These are phyloP conservation scores for Penicillium sp. DNA, from an alignment of 2,329 filamentous ascomycete species.

Conservation along the genomic window DNA sequence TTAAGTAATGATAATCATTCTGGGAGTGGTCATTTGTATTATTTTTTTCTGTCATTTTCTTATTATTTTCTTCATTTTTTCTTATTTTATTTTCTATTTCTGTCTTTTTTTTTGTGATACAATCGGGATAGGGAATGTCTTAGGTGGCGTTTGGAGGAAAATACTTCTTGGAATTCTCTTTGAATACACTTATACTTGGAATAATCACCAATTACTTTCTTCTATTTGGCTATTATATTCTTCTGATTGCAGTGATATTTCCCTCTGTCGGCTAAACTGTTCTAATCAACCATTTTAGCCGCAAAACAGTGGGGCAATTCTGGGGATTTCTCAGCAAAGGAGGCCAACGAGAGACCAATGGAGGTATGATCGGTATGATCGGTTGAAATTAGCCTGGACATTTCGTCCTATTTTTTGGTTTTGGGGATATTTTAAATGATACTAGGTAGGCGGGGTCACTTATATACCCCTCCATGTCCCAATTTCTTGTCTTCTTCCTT, in stretches of 20 bases:
- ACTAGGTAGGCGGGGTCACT: background rate
- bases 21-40: slow-evolving; percentile 13
- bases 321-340: background rate
- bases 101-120: background rate
- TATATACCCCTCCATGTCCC: slow-evolving; percentile 4
- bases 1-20: slow-evolving; percentile 33
- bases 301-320: slow-evolving; percentile 6
- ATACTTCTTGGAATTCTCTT: background rate
- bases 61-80: background rate
- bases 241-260: background rate
- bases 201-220: background rate
- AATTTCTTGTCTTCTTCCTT: background rate
- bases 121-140: background rate
- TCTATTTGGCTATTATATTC: background rate
- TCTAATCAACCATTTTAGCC: slow-evolving; percentile 11
- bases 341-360: background rate
- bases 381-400: slow-evolving; percentile 4
- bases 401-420: background rate
- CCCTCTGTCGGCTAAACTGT: background rate
- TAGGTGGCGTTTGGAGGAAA: background rate
- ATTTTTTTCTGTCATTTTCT: slow-evolving; percentile 13
- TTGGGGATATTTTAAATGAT: background rate
- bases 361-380: background rate
- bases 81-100: background rate
- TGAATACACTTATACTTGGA: background rate